These are phyloP conservation scores for Ogataea nitratoaversa DNA, from an alignment of 805 yeast genomes.

Conservation along the genomic window DNA sequence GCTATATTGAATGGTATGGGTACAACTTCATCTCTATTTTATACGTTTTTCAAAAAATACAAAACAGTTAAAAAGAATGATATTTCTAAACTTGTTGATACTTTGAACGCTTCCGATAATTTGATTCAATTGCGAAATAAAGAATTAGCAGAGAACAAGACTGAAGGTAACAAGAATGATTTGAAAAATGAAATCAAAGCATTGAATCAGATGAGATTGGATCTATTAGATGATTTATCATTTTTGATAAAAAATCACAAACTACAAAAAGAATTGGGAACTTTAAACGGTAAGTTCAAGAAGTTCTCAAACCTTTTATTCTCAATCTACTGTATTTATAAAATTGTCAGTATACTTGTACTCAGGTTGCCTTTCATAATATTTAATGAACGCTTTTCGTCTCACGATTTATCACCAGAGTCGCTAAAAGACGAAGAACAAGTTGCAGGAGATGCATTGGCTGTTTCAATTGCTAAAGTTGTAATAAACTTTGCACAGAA, in stretches of 20 bases:
- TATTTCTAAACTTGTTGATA: slow-evolving; percentile 31
- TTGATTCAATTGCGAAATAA: slow-evolving; percentile 32
- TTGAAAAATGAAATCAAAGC: slow-evolving; percentile 38
- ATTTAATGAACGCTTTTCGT: slow-evolving; percentile 10
- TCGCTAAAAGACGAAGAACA: slow-evolving; percentile 1
- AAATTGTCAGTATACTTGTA: slow-evolving; percentile 39
- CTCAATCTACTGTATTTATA: slow-evolving; percentile 46
- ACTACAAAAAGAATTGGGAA: slow-evolving; percentile 5
- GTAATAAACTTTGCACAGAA: slow-evolving; percentile 26
- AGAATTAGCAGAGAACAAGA: slow-evolving; percentile 23
- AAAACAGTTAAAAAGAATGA: slow-evolving; percentile 29
- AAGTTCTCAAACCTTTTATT: slow-evolving; percentile 22
- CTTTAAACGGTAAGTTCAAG: slow-evolving; percentile 11
- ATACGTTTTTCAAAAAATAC: slow-evolving; percentile 19
- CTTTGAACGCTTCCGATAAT: slow-evolving; percentile 38
- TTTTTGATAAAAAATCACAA: slow-evolving; percentile 9
- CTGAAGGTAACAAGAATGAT: slow-evolving; percentile 18
- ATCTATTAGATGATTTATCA: slow-evolving; percentile 15
- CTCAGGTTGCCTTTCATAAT: slow-evolving; percentile 36
- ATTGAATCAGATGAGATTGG: slow-evolving; percentile 27
- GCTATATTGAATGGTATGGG: slow-evolving; percentile 52
- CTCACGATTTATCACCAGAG: neutral
- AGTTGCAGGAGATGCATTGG: slow-evolving; percentile 40
- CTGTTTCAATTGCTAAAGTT: slow-evolving; percentile 43
- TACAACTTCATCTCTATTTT: slow-evolving; percentile 41